Evolutionary conservation across 257 asterid species (phyloP), one percentile per base, ranked within the genome.

Genomic region (Gardenia jasminoides): DNA sequence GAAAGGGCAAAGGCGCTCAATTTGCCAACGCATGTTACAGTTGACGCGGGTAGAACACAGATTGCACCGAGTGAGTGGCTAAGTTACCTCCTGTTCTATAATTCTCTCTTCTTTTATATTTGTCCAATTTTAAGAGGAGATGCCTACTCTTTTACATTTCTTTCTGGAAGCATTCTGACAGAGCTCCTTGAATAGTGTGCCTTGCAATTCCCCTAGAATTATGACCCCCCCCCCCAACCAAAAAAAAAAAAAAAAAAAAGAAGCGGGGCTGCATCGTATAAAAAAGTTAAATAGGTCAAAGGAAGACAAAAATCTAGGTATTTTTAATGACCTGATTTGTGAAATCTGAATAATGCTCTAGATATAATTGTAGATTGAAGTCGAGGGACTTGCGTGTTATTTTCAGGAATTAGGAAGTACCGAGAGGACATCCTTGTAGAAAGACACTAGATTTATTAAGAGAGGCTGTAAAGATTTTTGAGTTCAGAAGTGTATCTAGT

Each of bases 31-130:
- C 99, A 95, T 80, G 66, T 93, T 64, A 91, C 96, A 71, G 86
- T 92, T 80, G 99, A 95, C 88, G 98, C 99, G 7, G 99, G 99
- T 79, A 90, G 94, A 87, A 95, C 99, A 77, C 99, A 93, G 87
- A 95, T 95, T 81, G 98, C 97, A 76, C 98, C 99, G 76, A 89
- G 99, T 95, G 82, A 91, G 99, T 90, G 84, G 22, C 44, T 50
- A 36, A 58, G 70, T 39, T 24, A 33, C 47, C 10, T 11, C 41
- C 39, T 50, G 31, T 75, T 26, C 71, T 33, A 2, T 39, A 4
- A 46, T 70, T 20, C 33, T 66, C 71, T 9, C 43, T 68, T 82
- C 30, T 78, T 36, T 30, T 48, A 65, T 56, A 3, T 70, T 52
- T 76, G 76, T 66, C 69, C 33, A 10, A 12, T 26, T 62, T 69